Base-by-base conservation (phyloP, 345 rosid species). In the Eucalyptus curtisii region DNA sequence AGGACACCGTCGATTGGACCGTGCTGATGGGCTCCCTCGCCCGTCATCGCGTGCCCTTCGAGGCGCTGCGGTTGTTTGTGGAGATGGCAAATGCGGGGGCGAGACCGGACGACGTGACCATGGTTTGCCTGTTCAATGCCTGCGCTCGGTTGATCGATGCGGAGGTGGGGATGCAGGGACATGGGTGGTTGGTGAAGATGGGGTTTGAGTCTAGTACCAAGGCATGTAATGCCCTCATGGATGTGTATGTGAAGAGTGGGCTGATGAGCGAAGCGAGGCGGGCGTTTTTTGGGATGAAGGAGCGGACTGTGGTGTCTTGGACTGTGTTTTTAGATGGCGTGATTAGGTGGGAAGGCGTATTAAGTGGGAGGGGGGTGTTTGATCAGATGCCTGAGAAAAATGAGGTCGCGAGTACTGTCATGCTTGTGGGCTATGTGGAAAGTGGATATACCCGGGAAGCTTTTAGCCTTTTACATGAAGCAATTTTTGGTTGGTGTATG, bases 1-100 rank as follows among this genome's bases (percentile, higher is more conserved):
- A 94, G 89, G 97, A 96, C 90, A 76, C 90, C 4, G 95, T 94
- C 6, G 98, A 97, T 87, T 96, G 98, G 97, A 97, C 98, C 20
- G 89, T 94, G 52, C 89, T 97, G 82, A 87, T 96, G 86, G 91
- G 93, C 87, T 94, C 96, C 50, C 92, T 94, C 86, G 88, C 93
- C 3, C 93, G 91, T 81, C 86, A 88, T 27, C 85, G 87, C 7
- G 85, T 19, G 64, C 90, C 94, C 88, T 71, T 14, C 9, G 59
- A 91, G 37, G 92, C 95, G 2, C 86, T 96, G 55, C 88, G 59
- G 40, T 86, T 95, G 49, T 97, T 95, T 42, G 88, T 89, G 48
- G 91, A 92, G 48, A 95, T 96, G 98, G 86, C 85, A 84, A 91
- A 88, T 88, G 88, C 90, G 52, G 64, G 91, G 5, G 91, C 91